These are phyloP conservation scores for Phytophthora sansomeana DNA, from an alignment of 352 stramenopile species.

Conservation along the genomic window DNA sequence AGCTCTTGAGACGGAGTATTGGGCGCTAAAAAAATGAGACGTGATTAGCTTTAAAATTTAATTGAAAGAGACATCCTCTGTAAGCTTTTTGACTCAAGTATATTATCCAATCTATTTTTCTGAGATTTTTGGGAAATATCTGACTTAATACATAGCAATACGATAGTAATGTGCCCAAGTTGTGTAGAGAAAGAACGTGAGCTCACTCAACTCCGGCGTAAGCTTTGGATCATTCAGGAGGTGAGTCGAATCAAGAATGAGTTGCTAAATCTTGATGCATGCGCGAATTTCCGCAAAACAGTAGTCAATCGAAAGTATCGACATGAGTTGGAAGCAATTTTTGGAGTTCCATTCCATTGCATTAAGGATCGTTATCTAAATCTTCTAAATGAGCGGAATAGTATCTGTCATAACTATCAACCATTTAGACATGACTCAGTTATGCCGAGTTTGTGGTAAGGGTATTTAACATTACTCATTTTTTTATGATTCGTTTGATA, in stretches of 20 bases:
- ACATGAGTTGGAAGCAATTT: conserved; percentile 5
- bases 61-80: conserved; percentile 2
- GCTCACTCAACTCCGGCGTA: conserved; percentile 8
- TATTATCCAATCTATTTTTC: not conserved
- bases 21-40: conserved; percentile 13
- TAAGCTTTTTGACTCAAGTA: conserved; percentile 1
- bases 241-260: conserved; percentile 13
- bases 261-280: conserved; percentile 3
- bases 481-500: conserved; percentile 7
- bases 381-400: too few species aligned
- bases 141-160: conserved; percentile 17
- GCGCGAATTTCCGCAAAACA: conserved; percentile 11
- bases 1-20: too few species aligned
- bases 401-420: conserved; percentile 10
- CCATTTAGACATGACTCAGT: conserved; percentile 14
- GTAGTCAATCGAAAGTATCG: conserved; percentile 5
- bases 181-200: conserved; percentile 13
- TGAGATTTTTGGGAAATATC: conserved; percentile 9
- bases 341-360: conserved; percentile 11
- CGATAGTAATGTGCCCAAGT: conserved; percentile 2
- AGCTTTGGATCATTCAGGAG: conserved; percentile 19
- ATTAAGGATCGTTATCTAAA: conserved; percentile 14
- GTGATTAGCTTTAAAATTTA: conserved; percentile 3
- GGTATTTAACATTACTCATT: not conserved
- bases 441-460: conserved; percentile 8